Percentiles rank a stretch among this genome's conserved stretches.
phyloP scores from a whole-genome alignment of 2,329 filamentous ascomycete species.

The Falciphora oryzae region DNA sequence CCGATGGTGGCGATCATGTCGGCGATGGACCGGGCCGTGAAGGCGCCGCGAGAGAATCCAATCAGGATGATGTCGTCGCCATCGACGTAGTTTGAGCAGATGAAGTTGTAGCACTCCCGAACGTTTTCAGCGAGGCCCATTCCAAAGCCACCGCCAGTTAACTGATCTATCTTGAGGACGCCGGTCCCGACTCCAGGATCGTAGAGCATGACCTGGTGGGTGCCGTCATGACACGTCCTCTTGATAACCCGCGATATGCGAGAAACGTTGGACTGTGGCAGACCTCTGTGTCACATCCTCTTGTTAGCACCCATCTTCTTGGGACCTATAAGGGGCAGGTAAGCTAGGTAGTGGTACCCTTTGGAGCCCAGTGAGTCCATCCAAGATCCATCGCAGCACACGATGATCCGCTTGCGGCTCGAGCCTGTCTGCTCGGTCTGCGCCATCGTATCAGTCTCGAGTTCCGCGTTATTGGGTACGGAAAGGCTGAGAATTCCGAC shows the following conservation, averaged over 20 bases:
- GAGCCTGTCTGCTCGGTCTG: neutral
- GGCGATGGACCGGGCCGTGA: conserved; percentile 33
- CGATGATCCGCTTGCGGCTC: conserved; percentile 8
- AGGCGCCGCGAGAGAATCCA: conserved; percentile 35
- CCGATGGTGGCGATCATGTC: conserved; percentile 33
- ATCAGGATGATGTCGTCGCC: conserved; percentile 31
- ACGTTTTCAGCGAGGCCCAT: conserved; percentile 28
- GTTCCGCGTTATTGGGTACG: no score
- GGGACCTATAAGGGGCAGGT: neutral
- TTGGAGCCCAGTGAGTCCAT: conserved; percentile 9
- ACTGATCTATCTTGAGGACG: conserved; percentile 21
- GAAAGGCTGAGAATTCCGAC: no score
- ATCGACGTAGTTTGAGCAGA: conserved; percentile 31
- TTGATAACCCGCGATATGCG: conserved; percentile 22
- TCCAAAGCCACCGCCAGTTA: conserved; percentile 27
- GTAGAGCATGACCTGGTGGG: conserved; percentile 26
- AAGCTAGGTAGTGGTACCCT: neutral
- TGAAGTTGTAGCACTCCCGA: conserved; percentile 31
- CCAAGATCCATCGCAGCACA: conserved; percentile 11
- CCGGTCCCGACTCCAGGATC: conserved; percentile 26
- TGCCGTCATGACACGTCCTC: conserved; percentile 21
- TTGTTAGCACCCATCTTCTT: neutral
- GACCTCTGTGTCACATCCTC: conserved; percentile 6
- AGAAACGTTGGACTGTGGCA: conserved; percentile 26
- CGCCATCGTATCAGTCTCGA: neutral